Conservation (phyloP, 2,329 filamentous ascomycete genomes). For the Stemphylium lycopersici region DNA sequence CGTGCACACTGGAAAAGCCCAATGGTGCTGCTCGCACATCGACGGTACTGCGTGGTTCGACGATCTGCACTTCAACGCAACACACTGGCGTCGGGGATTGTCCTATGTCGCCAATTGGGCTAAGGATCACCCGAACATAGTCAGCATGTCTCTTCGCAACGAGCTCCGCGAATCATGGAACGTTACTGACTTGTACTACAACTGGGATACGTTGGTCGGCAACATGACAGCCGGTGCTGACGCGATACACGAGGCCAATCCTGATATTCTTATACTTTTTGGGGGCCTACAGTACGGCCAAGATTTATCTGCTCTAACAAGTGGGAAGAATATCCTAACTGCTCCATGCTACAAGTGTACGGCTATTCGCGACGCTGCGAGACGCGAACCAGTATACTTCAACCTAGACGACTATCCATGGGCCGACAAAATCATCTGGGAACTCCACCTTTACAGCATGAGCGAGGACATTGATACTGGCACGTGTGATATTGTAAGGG, state of each 20-base stretch:
- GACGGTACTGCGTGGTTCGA: conserved; percentile 68
- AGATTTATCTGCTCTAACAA: conserved; percentile 55
- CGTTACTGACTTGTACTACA: conserved; percentile 35
- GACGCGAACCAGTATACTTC: conserved; percentile 55
- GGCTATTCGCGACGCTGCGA: conserved; percentile 51
- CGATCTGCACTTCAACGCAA: conserved; percentile 60
- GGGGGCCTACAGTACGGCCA: conserved; percentile 62
- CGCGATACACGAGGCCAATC: conserved; percentile 59
- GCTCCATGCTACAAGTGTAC: conserved; percentile 51
- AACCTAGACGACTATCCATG: conserved; percentile 55
- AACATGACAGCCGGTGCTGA: conserved; percentile 57
- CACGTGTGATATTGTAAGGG: conserved; percentile 56
- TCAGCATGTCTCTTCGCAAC: conserved; percentile 64
- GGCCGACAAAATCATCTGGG: conserved; percentile 65
- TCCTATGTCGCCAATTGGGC: conserved; percentile 61
- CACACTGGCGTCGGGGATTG: conserved; percentile 61
- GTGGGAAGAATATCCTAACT: conserved; percentile 46
- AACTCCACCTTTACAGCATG: conserved; percentile 63
- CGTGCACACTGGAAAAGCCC: conserved; percentile 39
- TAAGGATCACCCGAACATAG: conserved; percentile 56
- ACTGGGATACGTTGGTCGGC: conserved; percentile 42
- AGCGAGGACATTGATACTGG: conserved; percentile 51
- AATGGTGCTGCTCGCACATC: conserved; percentile 44
- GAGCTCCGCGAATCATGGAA: conserved; percentile 55
- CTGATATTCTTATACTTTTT: conserved; percentile 60